phyloP scores from a whole-genome alignment of 2,329 filamentous ascomycete species.

The Beauveria scarabaeidicola region DNA sequence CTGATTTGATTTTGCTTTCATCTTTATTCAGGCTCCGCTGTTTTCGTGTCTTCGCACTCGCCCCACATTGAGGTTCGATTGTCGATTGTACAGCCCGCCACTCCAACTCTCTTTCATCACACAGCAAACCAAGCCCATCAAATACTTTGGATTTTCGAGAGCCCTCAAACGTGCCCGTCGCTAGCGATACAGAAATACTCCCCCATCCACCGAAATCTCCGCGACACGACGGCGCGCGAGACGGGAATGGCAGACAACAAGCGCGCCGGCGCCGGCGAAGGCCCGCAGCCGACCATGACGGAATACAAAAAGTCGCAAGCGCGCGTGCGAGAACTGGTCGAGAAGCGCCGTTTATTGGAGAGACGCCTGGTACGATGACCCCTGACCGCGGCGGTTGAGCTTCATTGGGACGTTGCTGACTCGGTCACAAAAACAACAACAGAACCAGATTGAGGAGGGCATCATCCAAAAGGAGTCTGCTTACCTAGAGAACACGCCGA shows the following conservation, averaged over 20 bases:
- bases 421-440: background rate
- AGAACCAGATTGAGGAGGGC: constrained; percentile 56
- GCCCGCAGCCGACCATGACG: constrained; percentile 28
- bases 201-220: no score
- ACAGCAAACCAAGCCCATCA: background rate
- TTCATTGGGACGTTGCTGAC: constrained; percentile 13
- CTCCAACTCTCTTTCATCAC: background rate
- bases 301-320: constrained; percentile 44
- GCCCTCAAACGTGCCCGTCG: no score
- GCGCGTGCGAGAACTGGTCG: constrained; percentile 38
- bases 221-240: background rate
- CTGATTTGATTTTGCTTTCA: background rate
- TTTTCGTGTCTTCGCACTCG: background rate
- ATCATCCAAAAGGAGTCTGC: constrained; percentile 77
- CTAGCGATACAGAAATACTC: background rate
- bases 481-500: constrained; percentile 84
- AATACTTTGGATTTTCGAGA: background rate
- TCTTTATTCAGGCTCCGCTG: background rate
- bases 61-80: constrained; percentile 1
- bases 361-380: constrained; percentile 27
- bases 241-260: constrained; percentile 28
- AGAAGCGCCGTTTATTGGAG: constrained; percentile 32
- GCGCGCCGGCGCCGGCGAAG: constrained; percentile 16
- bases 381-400: background rate
- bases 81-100: background rate